Evolutionary conservation across 306 rosid species (phyloP), one percentile per base, ranked within the genome.

Genomic region (Quercus robur): DNA sequence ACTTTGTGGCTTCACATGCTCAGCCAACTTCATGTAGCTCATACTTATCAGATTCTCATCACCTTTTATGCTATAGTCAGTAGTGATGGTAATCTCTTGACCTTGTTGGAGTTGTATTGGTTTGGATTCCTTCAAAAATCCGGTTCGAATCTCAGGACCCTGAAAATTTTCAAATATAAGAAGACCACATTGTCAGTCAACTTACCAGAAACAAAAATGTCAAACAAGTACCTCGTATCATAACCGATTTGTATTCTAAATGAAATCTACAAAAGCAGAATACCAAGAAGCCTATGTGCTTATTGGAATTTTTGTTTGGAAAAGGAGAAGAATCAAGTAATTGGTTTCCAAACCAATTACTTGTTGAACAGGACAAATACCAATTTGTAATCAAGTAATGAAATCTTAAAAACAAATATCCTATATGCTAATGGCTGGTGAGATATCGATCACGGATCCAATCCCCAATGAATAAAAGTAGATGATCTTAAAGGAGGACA

Each of bases 71-170:
- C 51, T 79, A 51, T 79, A 79, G 67, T 79, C 64, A 2, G 77
- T 59, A 0, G 77, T 79, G 33, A 79, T 38, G 5, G 55, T 61
- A 49, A 79, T 71, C 38, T 71, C 73, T 46, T 71, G 72, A n/a
- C 82, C 82, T 46, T 59, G 54, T 5, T 57, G 64, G 23, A 79
- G 55, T 10, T 79, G 70, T 71, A 79, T n/a, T 25, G 82, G 33
- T 20, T 79, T 71, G 17, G 33, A 31, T 1, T 12, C 82, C 52
- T 71, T 79, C 64, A 79, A 17, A 58, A 71, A 28, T 18, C 82
- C 82, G 1, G 82, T 79, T 49, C 82, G 71, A 56, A 79, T 79
- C 72, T 79, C 82, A 3, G 77, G 77, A 71, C 77, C 82, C 82
- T 78, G 61, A 17, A 38, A 78, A 9, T 1, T 67, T 56, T 33